A percentile compares a stretch with the other conserved stretches of the same genome.
Evolutionary conservation across 305 asterid genomes (phyloP).

Genomic region (Fraxinus latifolia): DNA sequence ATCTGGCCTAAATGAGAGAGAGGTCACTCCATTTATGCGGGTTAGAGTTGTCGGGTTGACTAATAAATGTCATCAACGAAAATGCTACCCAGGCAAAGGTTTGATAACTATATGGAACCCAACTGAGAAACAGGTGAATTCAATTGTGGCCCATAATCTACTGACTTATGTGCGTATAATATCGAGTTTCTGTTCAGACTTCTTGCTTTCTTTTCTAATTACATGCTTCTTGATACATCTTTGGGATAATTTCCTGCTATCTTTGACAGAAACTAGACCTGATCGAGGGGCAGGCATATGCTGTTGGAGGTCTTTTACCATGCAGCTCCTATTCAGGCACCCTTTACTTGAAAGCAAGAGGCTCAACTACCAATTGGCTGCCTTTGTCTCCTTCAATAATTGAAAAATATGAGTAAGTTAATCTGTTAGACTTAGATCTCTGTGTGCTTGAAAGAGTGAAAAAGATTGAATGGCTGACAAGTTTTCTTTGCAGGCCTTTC

Average conservation of each 20-base stretch:
- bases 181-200: neutral
- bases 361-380: conserved; percentile 65
- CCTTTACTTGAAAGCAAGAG: conserved; percentile 76
- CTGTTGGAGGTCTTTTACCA: conserved; percentile 68
- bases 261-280: conserved; percentile 55
- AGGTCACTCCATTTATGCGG: conserved; percentile 79
- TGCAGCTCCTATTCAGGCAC: conserved; percentile 63
- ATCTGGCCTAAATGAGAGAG: conserved; percentile 75
- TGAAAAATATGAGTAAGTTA: conserved; percentile 59
- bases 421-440: conserved; percentile 11
- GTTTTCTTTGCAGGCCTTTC: conserved; percentile 57
- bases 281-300: conserved; percentile 79
- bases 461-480: neutral
- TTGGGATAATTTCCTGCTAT: conserved; percentile 15
- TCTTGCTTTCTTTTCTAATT: neutral
- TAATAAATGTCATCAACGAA: conserved; percentile 38
- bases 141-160: conserved; percentile 10
- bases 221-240: conserved; percentile 12
- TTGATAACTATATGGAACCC: conserved; percentile 90
- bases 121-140: conserved; percentile 72
- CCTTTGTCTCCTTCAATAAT: conserved; percentile 50
- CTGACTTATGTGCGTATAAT: conserved; percentile 11
- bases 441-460: neutral
- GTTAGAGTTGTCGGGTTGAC: conserved; percentile 80
- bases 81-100: conserved; percentile 46